Conservation (phyloP, 805 yeast species). For the Pichia manshurica region DNA sequence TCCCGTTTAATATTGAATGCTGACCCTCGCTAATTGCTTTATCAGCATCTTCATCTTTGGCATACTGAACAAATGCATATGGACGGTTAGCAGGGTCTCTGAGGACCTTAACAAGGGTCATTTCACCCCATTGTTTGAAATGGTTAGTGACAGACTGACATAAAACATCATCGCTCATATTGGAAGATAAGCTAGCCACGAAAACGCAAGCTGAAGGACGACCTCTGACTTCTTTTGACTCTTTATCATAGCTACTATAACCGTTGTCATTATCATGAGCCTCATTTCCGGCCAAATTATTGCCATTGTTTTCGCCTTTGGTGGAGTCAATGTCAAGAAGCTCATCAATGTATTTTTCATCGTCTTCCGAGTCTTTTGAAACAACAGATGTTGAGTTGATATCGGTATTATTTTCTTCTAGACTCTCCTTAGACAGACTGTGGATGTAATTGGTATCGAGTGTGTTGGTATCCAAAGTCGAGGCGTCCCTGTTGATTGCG, state of each 20-base stretch:
- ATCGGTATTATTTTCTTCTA: neutral
- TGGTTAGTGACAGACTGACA: slow-evolving; percentile 62
- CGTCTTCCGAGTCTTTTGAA: neutral
- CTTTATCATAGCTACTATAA: slow-evolving; percentile 10
- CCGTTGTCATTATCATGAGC: neutral
- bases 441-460: neutral
- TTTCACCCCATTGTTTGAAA: slow-evolving; percentile 65
- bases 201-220: slow-evolving; percentile 84
- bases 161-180: slow-evolving; percentile 63
- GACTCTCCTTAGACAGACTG: neutral
- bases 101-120: slow-evolving; percentile 72
- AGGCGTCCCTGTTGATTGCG: neutral
- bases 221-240: slow-evolving; percentile 34
- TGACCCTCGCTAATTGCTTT: slow-evolving; percentile 65
- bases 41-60: slow-evolving; percentile 62
- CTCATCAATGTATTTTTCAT: neutral
- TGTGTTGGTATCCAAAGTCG: neutral
- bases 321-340: neutral
- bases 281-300: neutral
- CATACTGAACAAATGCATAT: slow-evolving; percentile 87
- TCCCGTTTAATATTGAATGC: slow-evolving; percentile 61
- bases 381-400: neutral
- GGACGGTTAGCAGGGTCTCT: slow-evolving; percentile 81
- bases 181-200: slow-evolving; percentile 77
- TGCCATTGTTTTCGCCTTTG: neutral